Evolutionary conservation across 768 basidiomycete genomes (phyloP).

Genomic region (Russula virescens): DNA sequence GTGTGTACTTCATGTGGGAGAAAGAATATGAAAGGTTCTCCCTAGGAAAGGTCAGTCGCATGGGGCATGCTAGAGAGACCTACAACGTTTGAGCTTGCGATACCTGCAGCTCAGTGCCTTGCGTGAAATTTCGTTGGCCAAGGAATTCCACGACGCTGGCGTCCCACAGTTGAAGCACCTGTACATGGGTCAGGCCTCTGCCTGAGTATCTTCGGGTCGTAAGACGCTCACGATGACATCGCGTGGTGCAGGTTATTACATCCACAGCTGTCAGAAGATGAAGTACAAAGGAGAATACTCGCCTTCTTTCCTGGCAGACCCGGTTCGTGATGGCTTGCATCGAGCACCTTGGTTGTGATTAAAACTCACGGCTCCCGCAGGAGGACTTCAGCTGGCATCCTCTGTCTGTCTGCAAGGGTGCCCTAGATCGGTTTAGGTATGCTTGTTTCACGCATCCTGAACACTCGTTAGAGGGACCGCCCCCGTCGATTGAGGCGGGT

Average conservation of each 20-base stretch:
- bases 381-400: conserved; percentile 77
- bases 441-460: conserved; percentile 63
- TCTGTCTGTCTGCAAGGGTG: conserved; percentile 47
- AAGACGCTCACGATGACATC: background rate
- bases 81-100: background rate
- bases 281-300: conserved; percentile 90
- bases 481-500: background rate
- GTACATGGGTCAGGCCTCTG: conserved; percentile 71
- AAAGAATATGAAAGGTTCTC: conserved; percentile 61
- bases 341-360: background rate
- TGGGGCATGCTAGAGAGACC: background rate
- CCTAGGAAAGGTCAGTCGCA: conserved; percentile 60
- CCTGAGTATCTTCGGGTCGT: background rate
- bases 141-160: conserved; percentile 71
- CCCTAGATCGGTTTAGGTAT: conserved; percentile 66
- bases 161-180: conserved; percentile 54
- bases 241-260: conserved; percentile 69
- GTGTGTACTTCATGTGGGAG: conserved; percentile 89
- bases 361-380: conserved; percentile 35
- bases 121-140: conserved; percentile 68
- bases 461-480: conserved; percentile 37
- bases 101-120: conserved; percentile 70
- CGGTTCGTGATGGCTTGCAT: conserved; percentile 41
- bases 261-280: conserved; percentile 93
- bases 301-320: conserved; percentile 85